Evolutionary conservation across 1,284 basidiomycete genomes (phyloP).

Genomic region (Kwoniella shivajii): DNA sequence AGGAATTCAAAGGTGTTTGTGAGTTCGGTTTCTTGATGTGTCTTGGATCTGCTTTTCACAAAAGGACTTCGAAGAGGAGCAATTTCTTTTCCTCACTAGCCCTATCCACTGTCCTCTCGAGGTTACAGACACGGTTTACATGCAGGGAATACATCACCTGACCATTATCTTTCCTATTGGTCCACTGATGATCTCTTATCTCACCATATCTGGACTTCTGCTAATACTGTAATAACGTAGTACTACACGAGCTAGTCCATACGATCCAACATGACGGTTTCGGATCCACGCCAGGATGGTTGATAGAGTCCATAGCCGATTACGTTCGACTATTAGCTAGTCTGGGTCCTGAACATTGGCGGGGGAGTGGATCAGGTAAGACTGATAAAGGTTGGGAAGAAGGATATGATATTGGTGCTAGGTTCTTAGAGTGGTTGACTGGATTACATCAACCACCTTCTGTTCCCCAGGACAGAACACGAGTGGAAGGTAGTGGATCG

Average conservation of each 20-base stretch:
- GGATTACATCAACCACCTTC: no score
- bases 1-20: constrained; percentile 48
- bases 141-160: no score
- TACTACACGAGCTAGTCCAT: constrained; percentile 41
- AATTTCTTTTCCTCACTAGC: not conserved
- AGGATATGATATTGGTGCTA: constrained; percentile 38
- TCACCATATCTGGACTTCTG: no score
- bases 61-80: no score
- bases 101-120: not conserved
- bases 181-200: no score
- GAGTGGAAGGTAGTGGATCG: not conserved
- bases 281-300: constrained; percentile 33
- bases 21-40: constrained; percentile 12
- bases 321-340: constrained; percentile 29
- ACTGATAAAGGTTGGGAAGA: constrained; percentile 38
- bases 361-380: constrained; percentile 30
- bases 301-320: constrained; percentile 42
- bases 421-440: constrained; percentile 38
- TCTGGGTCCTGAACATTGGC: constrained; percentile 40
- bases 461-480: no score
- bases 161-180: no score
- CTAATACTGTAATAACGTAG: constrained; percentile 8
- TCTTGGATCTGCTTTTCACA: no score
- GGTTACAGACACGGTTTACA: not conserved
- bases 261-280: constrained; percentile 38